phyloP scores from a whole-genome alignment of 176 grass and related monocot species.

The Triticum dicoccoides region DNA sequence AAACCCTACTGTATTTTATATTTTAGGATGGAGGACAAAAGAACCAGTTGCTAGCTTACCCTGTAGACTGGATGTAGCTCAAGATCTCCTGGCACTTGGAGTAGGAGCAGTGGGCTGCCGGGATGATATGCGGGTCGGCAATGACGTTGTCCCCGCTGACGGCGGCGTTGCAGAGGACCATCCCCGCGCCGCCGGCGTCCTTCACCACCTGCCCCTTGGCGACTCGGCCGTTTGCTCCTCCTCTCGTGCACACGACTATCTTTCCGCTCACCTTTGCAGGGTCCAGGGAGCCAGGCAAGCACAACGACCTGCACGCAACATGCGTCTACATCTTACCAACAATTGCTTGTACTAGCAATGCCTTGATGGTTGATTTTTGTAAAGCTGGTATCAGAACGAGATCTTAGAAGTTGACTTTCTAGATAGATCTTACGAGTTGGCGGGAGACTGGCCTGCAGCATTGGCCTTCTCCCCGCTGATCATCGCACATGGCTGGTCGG shows the following conservation, averaged over 20 bases:
- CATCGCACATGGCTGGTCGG: slow-evolving; percentile 10
- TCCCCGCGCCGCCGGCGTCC: slow-evolving; percentile 52
- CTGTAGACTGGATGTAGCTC: background rate
- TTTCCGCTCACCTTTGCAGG: slow-evolving; percentile 30
- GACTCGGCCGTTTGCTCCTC: slow-evolving; percentile 25
- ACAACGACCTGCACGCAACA: slow-evolving; percentile 39
- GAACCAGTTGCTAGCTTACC: slow-evolving; percentile 18
- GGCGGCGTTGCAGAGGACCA: slow-evolving; percentile 59
- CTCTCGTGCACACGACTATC: slow-evolving; percentile 62
- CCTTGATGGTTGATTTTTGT: too few relatives aligned
- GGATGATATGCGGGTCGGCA: slow-evolving; percentile 51
- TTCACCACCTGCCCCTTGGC: slow-evolving; percentile 52
- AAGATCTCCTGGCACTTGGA: slow-evolving; percentile 36
- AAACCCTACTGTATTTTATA: too few relatives aligned
- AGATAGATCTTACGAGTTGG: slow-evolving; percentile 35
- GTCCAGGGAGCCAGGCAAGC: slow-evolving; percentile 48
- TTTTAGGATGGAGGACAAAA: too few relatives aligned
- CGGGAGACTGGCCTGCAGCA: background rate
- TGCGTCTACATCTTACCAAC: background rate
- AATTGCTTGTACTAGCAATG: too few relatives aligned
- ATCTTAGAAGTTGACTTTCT: background rate
- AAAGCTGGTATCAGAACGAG: background rate
- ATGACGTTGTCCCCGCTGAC: slow-evolving; percentile 11
- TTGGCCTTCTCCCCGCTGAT: slow-evolving; percentile 55
- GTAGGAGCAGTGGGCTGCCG: slow-evolving; percentile 57